Percentiles rank a stretch among this genome's conserved stretches.
Conservation (phyloP, 805 yeast species). For the Starmerella scarabaei region DNA sequence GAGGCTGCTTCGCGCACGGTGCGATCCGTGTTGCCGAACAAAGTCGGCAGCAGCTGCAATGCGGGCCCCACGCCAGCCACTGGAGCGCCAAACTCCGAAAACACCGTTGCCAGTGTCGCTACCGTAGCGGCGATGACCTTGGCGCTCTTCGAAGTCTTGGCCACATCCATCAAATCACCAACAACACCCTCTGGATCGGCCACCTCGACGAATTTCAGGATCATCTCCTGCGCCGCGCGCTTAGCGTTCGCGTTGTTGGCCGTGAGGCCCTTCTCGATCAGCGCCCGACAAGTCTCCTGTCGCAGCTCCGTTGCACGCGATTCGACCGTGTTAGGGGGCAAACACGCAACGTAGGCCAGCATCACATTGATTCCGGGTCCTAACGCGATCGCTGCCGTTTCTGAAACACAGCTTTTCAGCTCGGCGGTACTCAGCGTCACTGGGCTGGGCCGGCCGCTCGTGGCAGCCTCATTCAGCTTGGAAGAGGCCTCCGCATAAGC, state of each 20-base stretch:
- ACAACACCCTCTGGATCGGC: conserved; percentile 45
- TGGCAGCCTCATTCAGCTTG: neutral
- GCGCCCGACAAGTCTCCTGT: conserved; percentile 22
- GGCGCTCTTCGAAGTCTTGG: conserved; percentile 49
- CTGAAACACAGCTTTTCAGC: conserved; percentile 50
- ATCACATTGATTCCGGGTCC: conserved; percentile 61
- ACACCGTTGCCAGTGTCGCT: conserved; percentile 42
- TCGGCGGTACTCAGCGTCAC: neutral
- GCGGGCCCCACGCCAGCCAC: conserved; percentile 46
- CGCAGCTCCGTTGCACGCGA: conserved; percentile 21
- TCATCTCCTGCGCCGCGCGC: conserved; percentile 46
- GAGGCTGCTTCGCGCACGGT: conserved; percentile 74
- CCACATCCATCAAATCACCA: conserved; percentile 51
- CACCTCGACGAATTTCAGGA: conserved; percentile 51
- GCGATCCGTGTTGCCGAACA: conserved; percentile 76
- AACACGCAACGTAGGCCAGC: conserved; percentile 38
- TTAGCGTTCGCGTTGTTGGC: conserved; percentile 68
- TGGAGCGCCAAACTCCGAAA: conserved; percentile 49
- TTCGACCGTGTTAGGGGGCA: conserved; percentile 30
- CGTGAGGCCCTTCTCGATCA: conserved; percentile 72
- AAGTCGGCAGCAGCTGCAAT: conserved; percentile 45
- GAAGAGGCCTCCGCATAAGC: neutral
- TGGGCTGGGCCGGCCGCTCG: neutral
- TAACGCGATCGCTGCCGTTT: conserved; percentile 82
- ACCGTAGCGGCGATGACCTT: conserved; percentile 62